Evolutionary conservation across 768 basidiomycete species (phyloP).

Genomic region (Auriculariales sp.): DNA sequence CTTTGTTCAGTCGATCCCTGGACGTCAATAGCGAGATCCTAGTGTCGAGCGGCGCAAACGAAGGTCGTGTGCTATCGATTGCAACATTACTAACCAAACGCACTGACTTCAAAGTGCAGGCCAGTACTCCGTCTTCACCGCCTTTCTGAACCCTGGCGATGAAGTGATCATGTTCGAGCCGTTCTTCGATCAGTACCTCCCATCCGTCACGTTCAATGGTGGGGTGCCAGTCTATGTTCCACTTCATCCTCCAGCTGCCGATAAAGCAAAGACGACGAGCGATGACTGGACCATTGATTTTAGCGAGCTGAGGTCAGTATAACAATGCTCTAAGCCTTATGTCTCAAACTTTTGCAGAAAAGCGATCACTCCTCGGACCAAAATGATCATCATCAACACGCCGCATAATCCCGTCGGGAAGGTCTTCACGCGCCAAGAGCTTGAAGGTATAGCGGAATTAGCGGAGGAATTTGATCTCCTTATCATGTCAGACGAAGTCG

Average conservation of each 20-base stretch:
- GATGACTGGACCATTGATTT: slow-evolving; percentile 84
- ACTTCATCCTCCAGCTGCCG: slow-evolving; percentile 64
- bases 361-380: slow-evolving; percentile 77
- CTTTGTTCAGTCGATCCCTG: slow-evolving; percentile 50
- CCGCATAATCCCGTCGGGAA: slow-evolving; percentile 99
- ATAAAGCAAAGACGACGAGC: slow-evolving; percentile 35
- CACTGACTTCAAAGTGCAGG: slow-evolving; percentile 30
- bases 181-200: slow-evolving; percentile 92
- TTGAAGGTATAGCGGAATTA: slow-evolving; percentile 71
- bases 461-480: slow-evolving; percentile 88
- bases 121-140: slow-evolving; percentile 85
- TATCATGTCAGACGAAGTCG: slow-evolving; percentile 94
- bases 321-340: not conserved
- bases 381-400: slow-evolving; percentile 92
- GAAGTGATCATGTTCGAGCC: slow-evolving; percentile 99
- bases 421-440: slow-evolving; percentile 74
- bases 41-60: slow-evolving; percentile 93
- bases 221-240: slow-evolving; percentile 91
- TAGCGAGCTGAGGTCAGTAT: slow-evolving; percentile 62
- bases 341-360: slow-evolving; percentile 25
- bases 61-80: slow-evolving; percentile 41
- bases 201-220: slow-evolving; percentile 86
- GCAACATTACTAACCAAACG: not conserved
- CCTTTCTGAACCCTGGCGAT: slow-evolving; percentile 83
- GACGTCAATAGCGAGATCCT: slow-evolving; percentile 80